Conservation (phyloP, 768 basidiomycete species). For the Scleroderma bovista region DNA sequence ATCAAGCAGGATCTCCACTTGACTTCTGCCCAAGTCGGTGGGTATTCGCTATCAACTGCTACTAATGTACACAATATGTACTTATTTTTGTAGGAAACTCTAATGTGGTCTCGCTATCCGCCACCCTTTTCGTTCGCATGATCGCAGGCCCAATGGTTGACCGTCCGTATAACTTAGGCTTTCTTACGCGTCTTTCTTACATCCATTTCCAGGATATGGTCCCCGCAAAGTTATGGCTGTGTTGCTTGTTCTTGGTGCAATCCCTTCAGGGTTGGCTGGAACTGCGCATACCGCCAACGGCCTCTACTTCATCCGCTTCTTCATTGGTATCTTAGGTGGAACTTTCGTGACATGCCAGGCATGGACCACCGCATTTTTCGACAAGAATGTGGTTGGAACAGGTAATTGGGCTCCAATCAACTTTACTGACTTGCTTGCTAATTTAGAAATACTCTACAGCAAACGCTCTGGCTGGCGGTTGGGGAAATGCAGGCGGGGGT, state of each 20-base stretch:
- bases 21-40: slow-evolving; percentile 40
- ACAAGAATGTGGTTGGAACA: slow-evolving; percentile 41
- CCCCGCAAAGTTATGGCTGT: slow-evolving; percentile 52
- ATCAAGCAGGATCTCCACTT: slow-evolving; percentile 50
- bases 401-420: slow-evolving; percentile 6
- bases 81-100: slow-evolving; percentile 34
- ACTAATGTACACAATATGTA: neutral
- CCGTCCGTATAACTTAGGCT: slow-evolving; percentile 15
- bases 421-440: neutral
- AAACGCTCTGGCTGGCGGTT: slow-evolving; percentile 52
- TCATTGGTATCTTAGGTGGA: slow-evolving; percentile 56
- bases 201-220: slow-evolving; percentile 31
- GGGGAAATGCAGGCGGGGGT: slow-evolving; percentile 45
- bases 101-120: slow-evolving; percentile 41
- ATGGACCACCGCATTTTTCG: slow-evolving; percentile 59
- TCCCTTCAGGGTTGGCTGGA: slow-evolving; percentile 56
- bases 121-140: slow-evolving; percentile 45
- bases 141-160: slow-evolving; percentile 47
- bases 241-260: slow-evolving; percentile 48
- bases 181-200: neutral
- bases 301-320: slow-evolving; percentile 46
- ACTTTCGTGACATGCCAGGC: slow-evolving; percentile 59
- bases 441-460: slow-evolving; percentile 31
- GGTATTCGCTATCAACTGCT: neutral
- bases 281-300: slow-evolving; percentile 36